Evolutionary conservation across 148 eudicot genomes (phyloP).

Genomic region (Camellia granthamiana): DNA sequence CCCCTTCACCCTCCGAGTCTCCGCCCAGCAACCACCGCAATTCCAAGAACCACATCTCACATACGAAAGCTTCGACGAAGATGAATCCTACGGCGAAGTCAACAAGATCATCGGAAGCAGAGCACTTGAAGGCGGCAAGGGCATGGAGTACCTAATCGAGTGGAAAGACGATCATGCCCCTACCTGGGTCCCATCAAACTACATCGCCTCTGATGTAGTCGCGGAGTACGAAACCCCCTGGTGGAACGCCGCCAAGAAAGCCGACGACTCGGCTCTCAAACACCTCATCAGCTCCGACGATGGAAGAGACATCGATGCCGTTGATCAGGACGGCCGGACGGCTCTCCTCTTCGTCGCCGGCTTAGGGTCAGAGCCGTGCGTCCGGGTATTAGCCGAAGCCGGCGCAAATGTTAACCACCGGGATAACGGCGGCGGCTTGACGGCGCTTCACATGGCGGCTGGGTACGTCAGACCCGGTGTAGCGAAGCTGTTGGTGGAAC

Average conservation of each 20-base stretch:
- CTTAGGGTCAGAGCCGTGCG: slow-evolving; percentile 69
- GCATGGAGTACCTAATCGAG: slow-evolving; percentile 87
- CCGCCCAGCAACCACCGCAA: slow-evolving; percentile 29
- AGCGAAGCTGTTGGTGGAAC: slow-evolving; percentile 37
- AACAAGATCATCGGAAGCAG: slow-evolving; percentile 74
- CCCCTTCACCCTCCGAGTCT: slow-evolving; percentile 28
- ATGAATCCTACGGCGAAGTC: slow-evolving; percentile 86
- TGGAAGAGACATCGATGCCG: slow-evolving; percentile 61
- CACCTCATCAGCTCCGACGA: slow-evolving; percentile 33
- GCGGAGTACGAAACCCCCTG: slow-evolving; percentile 87
- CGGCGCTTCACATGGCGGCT: slow-evolving; percentile 92
- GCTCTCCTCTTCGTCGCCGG: slow-evolving; percentile 82
- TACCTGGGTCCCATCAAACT: slow-evolving; percentile 83
- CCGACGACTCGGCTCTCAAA: slow-evolving; percentile 49
- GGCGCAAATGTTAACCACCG: slow-evolving; percentile 59
- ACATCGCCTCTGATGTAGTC: slow-evolving; percentile 69
- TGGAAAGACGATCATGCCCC: slow-evolving; percentile 91
- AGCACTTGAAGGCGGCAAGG: slow-evolving; percentile 29
- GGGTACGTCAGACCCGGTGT: slow-evolving; percentile 70
- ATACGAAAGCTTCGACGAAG: slow-evolving; percentile 43
- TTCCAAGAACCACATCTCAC: slow-evolving; percentile 15
- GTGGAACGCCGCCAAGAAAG: slow-evolving; percentile 93
- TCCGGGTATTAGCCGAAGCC: slow-evolving; percentile 42
- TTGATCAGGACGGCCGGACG: slow-evolving; percentile 80
- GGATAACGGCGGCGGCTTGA: slow-evolving; percentile 56